Evolutionary conservation across 148 eudicot species (phyloP).

Genomic region (Nepenthes mirabilis): DNA sequence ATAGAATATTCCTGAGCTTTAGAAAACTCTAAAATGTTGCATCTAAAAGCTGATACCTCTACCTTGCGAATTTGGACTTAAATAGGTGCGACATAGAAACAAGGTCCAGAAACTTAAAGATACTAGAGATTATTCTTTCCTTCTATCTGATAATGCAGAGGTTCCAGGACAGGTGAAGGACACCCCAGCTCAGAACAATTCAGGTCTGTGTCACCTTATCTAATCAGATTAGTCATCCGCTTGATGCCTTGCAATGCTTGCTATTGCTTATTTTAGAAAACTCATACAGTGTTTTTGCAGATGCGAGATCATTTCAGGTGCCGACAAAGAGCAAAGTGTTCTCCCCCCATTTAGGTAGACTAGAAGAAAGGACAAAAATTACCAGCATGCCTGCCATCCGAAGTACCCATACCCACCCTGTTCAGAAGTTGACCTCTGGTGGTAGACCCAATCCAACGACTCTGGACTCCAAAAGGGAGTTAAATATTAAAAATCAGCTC

Average conservation of each 20-base stretch:
- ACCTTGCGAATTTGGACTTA: not conserved
- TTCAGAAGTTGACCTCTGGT: slow-evolving; percentile 21
- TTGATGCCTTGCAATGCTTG: slow-evolving; percentile 10
- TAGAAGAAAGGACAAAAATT: slow-evolving; percentile 30
- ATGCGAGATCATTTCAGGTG: slow-evolving; percentile 13
- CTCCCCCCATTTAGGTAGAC: slow-evolving; percentile 9
- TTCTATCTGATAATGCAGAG: slow-evolving; percentile 67
- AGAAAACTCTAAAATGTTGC: not conserved
- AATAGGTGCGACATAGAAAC: slow-evolving; percentile 29
- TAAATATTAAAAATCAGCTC: slow-evolving; percentile 22
- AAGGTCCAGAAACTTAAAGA: slow-evolving; percentile 58
- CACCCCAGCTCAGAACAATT: slow-evolving; percentile 22
- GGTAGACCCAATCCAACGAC: slow-evolving; percentile 5
- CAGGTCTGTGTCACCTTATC: slow-evolving; percentile 13
- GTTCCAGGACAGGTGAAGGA: slow-evolving; percentile 38
- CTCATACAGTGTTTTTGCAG: slow-evolving; percentile 40
- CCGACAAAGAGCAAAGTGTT: slow-evolving; percentile 25
- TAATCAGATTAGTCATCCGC: slow-evolving; percentile 3
- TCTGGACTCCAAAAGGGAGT: slow-evolving; percentile 23
- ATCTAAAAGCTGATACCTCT: not conserved
- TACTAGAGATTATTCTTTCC: slow-evolving; percentile 85
- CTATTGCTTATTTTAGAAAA: slow-evolving; percentile 26
- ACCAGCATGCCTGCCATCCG: slow-evolving; percentile 12
- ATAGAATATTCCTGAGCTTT: not conserved
- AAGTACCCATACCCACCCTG: slow-evolving; percentile 15